Evolutionary conservation across 176 grass and related monocot genomes (phyloP).

Genomic region (Carex scoparia): DNA sequence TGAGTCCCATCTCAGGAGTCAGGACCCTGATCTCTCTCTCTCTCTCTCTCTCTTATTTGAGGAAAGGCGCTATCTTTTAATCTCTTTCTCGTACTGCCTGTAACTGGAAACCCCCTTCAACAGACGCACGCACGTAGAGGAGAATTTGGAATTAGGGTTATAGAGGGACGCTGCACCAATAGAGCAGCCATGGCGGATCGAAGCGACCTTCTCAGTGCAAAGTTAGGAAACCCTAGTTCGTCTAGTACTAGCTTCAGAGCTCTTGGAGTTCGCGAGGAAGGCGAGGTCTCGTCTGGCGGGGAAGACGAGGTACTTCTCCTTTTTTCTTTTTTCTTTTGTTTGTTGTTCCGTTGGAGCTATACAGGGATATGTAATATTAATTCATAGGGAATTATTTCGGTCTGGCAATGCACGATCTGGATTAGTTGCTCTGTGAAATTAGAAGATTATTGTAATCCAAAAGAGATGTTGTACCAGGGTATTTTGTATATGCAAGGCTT

Average conservation of each 20-base stretch:
- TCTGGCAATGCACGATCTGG: neutral
- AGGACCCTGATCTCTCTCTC: too few species aligned
- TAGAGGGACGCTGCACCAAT: neutral
- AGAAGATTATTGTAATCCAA: neutral
- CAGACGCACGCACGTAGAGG: neutral
- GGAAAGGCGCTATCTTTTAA: neutral
- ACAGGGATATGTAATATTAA: neutral
- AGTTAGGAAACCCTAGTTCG: neutral
- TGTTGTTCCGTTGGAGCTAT: neutral
- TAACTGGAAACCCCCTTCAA: neutral
- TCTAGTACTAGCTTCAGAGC: neutral
- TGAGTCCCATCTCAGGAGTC: too few species aligned
- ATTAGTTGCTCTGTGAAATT: neutral
- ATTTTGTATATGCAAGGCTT: neutral
- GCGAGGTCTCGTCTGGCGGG: constrained; percentile 57
- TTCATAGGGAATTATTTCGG: neutral
- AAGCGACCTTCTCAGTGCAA: neutral
- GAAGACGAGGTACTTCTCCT: constrained; percentile 39
- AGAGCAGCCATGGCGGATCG: constrained; percentile 3
- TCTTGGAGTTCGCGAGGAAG: constrained; percentile 41
- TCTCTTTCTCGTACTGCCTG: neutral
- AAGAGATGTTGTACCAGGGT: neutral
- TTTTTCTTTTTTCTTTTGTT: neutral
- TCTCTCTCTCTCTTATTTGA: neutral
- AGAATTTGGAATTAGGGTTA: constrained; percentile 15